Conservation (phyloP, 345 rosid genomes). For the Eucalyptus lansdowneana region DNA sequence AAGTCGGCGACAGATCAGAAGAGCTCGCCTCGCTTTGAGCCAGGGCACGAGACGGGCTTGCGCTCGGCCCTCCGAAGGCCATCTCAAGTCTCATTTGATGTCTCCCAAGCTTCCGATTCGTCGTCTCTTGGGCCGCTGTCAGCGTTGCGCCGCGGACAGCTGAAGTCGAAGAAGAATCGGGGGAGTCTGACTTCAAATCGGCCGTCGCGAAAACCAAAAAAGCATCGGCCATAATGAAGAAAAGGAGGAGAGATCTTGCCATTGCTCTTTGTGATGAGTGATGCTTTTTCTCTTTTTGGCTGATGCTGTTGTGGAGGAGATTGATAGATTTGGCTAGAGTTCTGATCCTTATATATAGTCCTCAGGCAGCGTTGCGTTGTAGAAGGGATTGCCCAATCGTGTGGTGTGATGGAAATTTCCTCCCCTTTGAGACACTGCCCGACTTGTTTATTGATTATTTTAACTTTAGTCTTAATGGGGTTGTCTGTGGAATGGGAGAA, state of each 20-base stretch:
- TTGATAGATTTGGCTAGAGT: not conserved
- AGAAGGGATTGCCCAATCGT: not conserved
- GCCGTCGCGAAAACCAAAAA: conserved; percentile 16
- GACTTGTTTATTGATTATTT: not conserved
- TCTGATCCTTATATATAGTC: not conserved
- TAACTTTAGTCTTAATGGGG: not conserved
- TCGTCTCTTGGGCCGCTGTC: not conserved
- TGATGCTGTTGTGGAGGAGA: not conserved
- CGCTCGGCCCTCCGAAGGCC: not conserved
- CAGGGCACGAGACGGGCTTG: conserved; percentile 8
- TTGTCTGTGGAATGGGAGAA: conserved; percentile 21
- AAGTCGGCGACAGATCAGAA: not conserved
- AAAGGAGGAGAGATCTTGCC: conserved; percentile 7
- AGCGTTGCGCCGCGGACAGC: not conserved
- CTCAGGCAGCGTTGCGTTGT: not conserved
- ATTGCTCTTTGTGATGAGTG: not conserved
- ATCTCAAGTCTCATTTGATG: not conserved
- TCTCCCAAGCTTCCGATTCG: conserved; percentile 33
- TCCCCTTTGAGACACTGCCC: not conserved
- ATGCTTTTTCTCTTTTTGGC: not conserved
- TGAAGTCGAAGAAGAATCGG: conserved; percentile 3
- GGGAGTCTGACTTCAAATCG: not conserved
- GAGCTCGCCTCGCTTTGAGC: not conserved
- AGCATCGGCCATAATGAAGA: conserved; percentile 8
- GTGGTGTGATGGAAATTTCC: conserved; percentile 40